Evolutionary conservation across 2,329 filamentous ascomycete genomes (phyloP).

Genomic region (Parafenestella ontariensis): DNA sequence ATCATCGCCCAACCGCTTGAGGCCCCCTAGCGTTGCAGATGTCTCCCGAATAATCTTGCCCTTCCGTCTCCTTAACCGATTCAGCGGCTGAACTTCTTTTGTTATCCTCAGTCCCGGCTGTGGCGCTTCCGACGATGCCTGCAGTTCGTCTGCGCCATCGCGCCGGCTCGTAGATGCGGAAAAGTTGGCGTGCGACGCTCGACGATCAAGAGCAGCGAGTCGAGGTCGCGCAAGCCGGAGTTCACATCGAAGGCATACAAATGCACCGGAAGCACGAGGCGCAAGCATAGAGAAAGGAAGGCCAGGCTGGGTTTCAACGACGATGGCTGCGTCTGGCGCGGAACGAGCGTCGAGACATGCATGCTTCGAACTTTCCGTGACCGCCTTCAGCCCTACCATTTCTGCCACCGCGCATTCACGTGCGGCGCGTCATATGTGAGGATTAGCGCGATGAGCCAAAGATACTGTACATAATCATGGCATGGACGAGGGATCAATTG

Average conservation of each 20-base stretch:
- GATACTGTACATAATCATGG: not conserved
- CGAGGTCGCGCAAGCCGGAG: constrained; percentile 35
- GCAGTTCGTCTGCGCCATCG: constrained; percentile 27
- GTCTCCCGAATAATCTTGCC: constrained; percentile 37
- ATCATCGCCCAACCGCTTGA: constrained; percentile 43
- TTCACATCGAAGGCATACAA: constrained; percentile 50
- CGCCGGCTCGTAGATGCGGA: constrained; percentile 34
- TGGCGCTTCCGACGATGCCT: constrained; percentile 4
- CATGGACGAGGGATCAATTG: too few species aligned
- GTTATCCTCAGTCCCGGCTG: constrained; percentile 8
- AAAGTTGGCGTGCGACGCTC: constrained; percentile 31
- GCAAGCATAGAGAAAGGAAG: constrained; percentile 44
- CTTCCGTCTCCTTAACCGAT: constrained; percentile 28
- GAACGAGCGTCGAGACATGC: constrained; percentile 13
- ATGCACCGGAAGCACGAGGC: constrained; percentile 44
- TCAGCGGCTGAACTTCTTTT: constrained; percentile 20
- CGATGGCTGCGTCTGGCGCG: constrained; percentile 8
- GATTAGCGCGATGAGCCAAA: constrained; percentile 1
- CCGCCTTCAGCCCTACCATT: constrained; percentile 38
- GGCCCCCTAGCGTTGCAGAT: constrained; percentile 35
- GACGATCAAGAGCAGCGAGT: constrained; percentile 19
- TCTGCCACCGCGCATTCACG: constrained; percentile 46
- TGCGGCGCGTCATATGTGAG: constrained; percentile 28
- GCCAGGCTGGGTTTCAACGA: constrained; percentile 2
- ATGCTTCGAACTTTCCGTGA: constrained; percentile 34